Base-by-base conservation (phyloP, 1,284 basidiomycete genomes). In the Malassezia globosa region DNA sequence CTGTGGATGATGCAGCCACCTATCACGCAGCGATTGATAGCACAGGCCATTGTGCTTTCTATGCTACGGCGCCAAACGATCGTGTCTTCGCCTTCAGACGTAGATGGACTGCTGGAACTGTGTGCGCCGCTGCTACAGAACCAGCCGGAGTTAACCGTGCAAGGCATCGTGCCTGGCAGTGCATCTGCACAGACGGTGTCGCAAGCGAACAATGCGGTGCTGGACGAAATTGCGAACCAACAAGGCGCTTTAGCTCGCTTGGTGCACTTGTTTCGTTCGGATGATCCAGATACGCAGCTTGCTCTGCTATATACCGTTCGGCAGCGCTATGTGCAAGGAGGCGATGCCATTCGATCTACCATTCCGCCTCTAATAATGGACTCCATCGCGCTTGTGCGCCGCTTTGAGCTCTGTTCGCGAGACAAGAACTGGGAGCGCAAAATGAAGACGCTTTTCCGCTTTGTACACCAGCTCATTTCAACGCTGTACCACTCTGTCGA, bases 401-500 rank as follows among this genome's bases (percentile, higher is more conserved):
- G 61, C 18, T 69, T 63, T 59, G 63, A 61, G 55, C 35, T 58
- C 23, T 55, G 57, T 22, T 37, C 52, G 19, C 41, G 55, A 24
- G 62, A 61, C 48, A 39, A 52, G 5, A 57, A 56, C 13, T 69
- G 66, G 64, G 59, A 61, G 34, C 50, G 49, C 35, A 67, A 69
- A 52, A 64, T 68, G 63, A 36, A 58, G 16, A 65, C 66, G 16
- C 53, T 71, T 8, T 65, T 64, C 56, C 65, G 64, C 43, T 71
- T 68, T 33, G 55, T 69, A 25, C 68, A 71, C 39, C 68, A 71
- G 52, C 58, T 69, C 38, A 64, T 69, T 38, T 59, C 61, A 16
- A 58, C 61, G 31, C 50, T 69, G 31, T 69, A 71, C 58, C 64
- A 66, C 58, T 58, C 57, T 44, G 61, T 67, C 27, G 68, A 71